Percentiles rank a stretch among this genome's conserved stretches.
Conservation (phyloP, 2,329 filamentous ascomycete genomes). For the Coniochaeta hoffmannii region DNA sequence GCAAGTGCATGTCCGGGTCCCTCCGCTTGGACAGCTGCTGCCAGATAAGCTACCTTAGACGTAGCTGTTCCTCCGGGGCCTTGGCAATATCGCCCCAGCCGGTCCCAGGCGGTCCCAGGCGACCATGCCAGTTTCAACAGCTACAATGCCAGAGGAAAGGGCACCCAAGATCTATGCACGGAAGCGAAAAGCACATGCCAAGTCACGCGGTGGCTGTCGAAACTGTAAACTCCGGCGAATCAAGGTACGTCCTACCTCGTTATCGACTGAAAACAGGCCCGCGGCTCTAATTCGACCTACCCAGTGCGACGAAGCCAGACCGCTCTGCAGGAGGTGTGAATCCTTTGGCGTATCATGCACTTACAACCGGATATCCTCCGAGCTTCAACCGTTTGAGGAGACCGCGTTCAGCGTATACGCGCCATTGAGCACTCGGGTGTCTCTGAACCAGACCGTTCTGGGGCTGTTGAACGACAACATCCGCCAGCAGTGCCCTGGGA, state of each 20-base stretch:
- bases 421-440: slow-evolving; percentile 11
- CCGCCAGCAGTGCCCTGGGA: slow-evolving; percentile 6
- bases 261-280: neutral
- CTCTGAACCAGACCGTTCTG: slow-evolving; percentile 11
- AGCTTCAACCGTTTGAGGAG: slow-evolving; percentile 23
- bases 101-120: neutral
- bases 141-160: neutral
- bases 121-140: neutral
- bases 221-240: slow-evolving; percentile 49
- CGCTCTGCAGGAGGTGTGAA: slow-evolving; percentile 39
- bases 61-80: no score
- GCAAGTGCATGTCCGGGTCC: no score
- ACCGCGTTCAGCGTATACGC: slow-evolving; percentile 13
- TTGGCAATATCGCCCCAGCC: no score
- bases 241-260: slow-evolving; percentile 30
- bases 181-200: slow-evolving; percentile 36
- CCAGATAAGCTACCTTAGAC: no score
- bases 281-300: neutral
- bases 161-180: neutral
- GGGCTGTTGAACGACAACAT: slow-evolving; percentile 13
- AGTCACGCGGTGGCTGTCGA: slow-evolving; percentile 45
- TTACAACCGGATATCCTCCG: slow-evolving; percentile 26
- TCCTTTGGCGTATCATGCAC: slow-evolving; percentile 39
- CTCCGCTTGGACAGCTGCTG: no score
- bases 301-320: slow-evolving; percentile 48